A percentile compares a stretch with the other conserved stretches of the same genome.
These are phyloP conservation scores for Backusella tarrabulga DNA, from an alignment of 192 early-diverging fungal species.

Conservation along the genomic window DNA sequence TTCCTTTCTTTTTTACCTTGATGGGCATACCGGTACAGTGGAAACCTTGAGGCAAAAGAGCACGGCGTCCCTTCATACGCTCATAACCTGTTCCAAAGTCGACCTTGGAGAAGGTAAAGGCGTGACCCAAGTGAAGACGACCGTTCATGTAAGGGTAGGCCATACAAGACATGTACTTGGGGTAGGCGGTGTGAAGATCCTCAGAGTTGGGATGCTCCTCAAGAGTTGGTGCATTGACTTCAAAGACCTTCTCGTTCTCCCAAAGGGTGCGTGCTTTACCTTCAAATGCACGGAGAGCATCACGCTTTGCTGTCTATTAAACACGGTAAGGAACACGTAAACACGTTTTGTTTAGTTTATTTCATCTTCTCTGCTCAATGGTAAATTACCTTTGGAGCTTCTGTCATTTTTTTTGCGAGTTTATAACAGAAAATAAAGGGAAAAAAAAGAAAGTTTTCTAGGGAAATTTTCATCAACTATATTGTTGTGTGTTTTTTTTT, in stretches of 20 bases:
- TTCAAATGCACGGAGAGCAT: conserved; percentile 76
- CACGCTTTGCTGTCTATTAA: conserved; percentile 71
- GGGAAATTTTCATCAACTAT: not conserved
- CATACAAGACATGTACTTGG: conserved; percentile 94
- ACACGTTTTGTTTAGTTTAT: not conserved
- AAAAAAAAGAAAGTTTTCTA: not conserved
- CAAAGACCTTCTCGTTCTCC: conserved; percentile 76
- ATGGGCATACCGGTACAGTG: conserved; percentile 99
- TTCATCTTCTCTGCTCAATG: not conserved
- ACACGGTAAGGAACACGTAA: not conserved
- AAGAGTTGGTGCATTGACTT: conserved; percentile 81
- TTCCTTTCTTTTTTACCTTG: conserved; percentile 66
- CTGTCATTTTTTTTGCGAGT: conserved; percentile 6
- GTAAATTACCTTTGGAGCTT: conserved; percentile 23
- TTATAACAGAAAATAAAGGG: not conserved
- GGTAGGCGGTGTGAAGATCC: conserved; percentile 61
- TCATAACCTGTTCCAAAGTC: conserved; percentile 97
- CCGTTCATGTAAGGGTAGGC: conserved; percentile 98
- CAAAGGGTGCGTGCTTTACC: conserved; percentile 73
- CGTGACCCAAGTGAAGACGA: conserved; percentile 91
- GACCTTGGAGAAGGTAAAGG: conserved; percentile 94
- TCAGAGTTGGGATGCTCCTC: conserved; percentile 47
- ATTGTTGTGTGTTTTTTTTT: not conserved
- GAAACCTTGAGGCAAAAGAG: conserved; percentile 95
- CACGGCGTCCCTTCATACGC: conserved; percentile 88